Evolutionary conservation across 768 basidiomycete genomes (phyloP), one percentile per base, ranked within the genome.

Genomic region (Hericium rajendrae): DNA sequence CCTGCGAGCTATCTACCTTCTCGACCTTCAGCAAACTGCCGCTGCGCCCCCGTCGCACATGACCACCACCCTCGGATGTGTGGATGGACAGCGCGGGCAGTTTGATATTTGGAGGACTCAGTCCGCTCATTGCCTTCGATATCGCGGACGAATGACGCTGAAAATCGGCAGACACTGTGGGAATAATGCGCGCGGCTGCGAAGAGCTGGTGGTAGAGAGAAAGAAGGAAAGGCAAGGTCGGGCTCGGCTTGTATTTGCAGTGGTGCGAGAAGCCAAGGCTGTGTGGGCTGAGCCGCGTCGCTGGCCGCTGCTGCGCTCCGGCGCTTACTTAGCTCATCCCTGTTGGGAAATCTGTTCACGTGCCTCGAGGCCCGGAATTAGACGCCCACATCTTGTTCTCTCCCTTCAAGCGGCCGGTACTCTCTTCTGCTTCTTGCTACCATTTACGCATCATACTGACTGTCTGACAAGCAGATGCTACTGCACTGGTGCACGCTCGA

Each of bases 11-110:
- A 46, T 84, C 86, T 59, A 93, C 81, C 66, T 88, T 78, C 70
- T 93, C 91, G 54, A 93, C 88, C 71, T 90, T 91, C 73, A 93
- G 84, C 62, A 92, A 76, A 66, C 88, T 90, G 57, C 76, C 78
- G 54, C 85, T 86, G 50, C 88, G 77, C n/a, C 71, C 74, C 13
- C 85, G 75, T 38, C 22, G 73, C 55, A 20, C 67, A 61, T 28
- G 69, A 64, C 63, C 48, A 64, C 63, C 48, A 8, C 54, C 40
- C 15, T 26, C 20, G 8, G 54, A 54, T 65, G 67, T 59, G 70
- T 41, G 54, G 69, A 67, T 55, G 63, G 68, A 59, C 58, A 83
- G 70, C 13, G 74, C 71, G 5, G 84, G 80, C 38, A 85, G 75
- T 62, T 79, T 81, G 63, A 56, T 56, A 48, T 50, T 50, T 16